These are phyloP conservation scores for Raphanus hybrid DNA, from an alignment of 441 rosid genomes.

Conservation along the genomic window DNA sequence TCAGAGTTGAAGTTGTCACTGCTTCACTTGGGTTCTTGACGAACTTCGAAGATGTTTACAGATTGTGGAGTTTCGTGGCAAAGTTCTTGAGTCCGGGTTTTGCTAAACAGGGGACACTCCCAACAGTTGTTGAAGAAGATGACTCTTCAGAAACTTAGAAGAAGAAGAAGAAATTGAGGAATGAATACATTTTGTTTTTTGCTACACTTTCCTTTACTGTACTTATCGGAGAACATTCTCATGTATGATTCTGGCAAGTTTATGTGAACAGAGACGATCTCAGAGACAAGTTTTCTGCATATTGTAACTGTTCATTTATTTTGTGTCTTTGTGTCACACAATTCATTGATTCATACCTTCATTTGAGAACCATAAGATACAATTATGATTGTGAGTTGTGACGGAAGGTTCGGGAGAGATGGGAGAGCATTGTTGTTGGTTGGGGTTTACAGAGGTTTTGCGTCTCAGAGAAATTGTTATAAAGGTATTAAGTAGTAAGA, in stretches of 20 bases:
- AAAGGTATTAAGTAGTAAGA: too few relatives aligned
- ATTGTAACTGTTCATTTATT: slow-evolving; percentile 31
- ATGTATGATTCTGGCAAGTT: slow-evolving; percentile 38
- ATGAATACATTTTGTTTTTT: slow-evolving; percentile 19
- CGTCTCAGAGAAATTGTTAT: too few relatives aligned
- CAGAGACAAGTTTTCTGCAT: slow-evolving; percentile 28
- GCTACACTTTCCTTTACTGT: slow-evolving; percentile 27
- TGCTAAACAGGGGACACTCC: slow-evolving; percentile 66
- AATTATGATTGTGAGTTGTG: too few relatives aligned
- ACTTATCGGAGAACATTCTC: slow-evolving; percentile 30
- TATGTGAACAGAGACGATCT: slow-evolving; percentile 31
- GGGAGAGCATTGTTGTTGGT: too few relatives aligned
- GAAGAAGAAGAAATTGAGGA: slow-evolving; percentile 4
- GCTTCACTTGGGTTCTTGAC: slow-evolving; percentile 96
- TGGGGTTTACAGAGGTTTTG: too few relatives aligned
- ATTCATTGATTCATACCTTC: slow-evolving; percentile 43
- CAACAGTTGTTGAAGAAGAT: slow-evolving; percentile 76
- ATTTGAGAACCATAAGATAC: too few relatives aligned
- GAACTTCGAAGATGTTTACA: slow-evolving; percentile 93
- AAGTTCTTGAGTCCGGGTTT: slow-evolving; percentile 85
- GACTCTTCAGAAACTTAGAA: slow-evolving; percentile 36
- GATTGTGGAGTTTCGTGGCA: slow-evolving; percentile 85
- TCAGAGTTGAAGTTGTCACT: slow-evolving; percentile 89
- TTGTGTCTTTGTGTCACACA: slow-evolving; percentile 25
- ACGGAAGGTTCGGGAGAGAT: too few relatives aligned